Evolutionary conservation across 257 asterid species (phyloP).

Genomic region (Verbascum thapsus): DNA sequence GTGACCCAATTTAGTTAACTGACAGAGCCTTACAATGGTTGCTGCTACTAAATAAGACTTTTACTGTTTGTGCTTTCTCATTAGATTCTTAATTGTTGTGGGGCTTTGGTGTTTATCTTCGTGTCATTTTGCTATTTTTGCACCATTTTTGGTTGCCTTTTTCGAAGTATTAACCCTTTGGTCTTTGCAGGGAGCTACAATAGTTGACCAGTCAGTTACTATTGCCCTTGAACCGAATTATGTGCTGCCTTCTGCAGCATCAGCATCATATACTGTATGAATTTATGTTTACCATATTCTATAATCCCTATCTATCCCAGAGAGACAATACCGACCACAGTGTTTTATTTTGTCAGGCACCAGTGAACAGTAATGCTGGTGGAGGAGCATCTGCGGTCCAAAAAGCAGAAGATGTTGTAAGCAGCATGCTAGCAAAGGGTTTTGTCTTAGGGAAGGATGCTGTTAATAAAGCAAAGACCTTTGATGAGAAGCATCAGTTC

Average conservation of each 20-base stretch:
- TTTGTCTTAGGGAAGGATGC: conserved; percentile 65
- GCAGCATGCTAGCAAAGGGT: conserved; percentile 75
- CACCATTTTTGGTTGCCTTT: conserved; percentile 8
- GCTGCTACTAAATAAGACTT: not conserved
- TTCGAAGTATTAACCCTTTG: conserved; percentile 9
- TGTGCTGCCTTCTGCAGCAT: conserved; percentile 43
- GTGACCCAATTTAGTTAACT: not conserved
- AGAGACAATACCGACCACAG: no score
- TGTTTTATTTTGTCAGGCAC: conserved; percentile 40
- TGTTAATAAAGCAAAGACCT: conserved; percentile 58
- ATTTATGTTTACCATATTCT: not conserved
- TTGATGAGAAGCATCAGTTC: conserved; percentile 64
- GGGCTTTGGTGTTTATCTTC: not conserved
- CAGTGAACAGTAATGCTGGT: conserved; percentile 34
- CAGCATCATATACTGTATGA: conserved; percentile 41
- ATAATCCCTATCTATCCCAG: no score
- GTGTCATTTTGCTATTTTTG: conserved; percentile 4
- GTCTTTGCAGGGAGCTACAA: conserved; percentile 60
- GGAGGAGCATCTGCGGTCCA: conserved; percentile 45
- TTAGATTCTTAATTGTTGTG: conserved; percentile 3
- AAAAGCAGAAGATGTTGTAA: conserved; percentile 68
- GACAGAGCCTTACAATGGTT: not conserved
- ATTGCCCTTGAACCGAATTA: conserved; percentile 49
- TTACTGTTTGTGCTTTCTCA: not conserved
- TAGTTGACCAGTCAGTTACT: conserved; percentile 62